Evolutionary conservation across 2,329 filamentous ascomycete genomes (phyloP), one percentile per base, ranked within the genome.

Genomic region (Aspergillus hortae): DNA sequence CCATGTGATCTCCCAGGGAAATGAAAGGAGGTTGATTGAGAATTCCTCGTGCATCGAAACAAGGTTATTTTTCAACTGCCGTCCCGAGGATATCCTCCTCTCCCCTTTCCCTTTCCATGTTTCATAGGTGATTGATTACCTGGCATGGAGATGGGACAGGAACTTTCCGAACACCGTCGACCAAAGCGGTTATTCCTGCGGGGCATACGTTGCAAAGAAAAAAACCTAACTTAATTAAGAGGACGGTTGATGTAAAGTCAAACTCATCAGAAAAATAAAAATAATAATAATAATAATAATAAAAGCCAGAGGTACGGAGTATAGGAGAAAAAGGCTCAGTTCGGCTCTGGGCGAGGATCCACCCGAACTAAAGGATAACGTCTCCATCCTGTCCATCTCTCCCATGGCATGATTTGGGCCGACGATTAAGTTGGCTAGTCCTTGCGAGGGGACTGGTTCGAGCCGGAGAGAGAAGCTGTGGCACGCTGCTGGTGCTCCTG

Each of bases 81-180:
- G 58, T 56, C 44, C 58, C 58, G 56, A 59, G 52, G 52, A 58
- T 52, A 53, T 36, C 50, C 50, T 49, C 19, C 19, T 38, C 38
- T 48, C 40, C 43, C 45, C 19, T 42, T 17, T 12, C 38, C 2
- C 15, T 23, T 23, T 23, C 23, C 35, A 38, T n/a, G 15, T 38
- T 38, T 50, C 44, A 19, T 46, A 6, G 32, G 35, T 38, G 35
- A 15, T 38, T 45, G 23, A 23, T 23, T 23, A 23, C 23, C 23
- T 23, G 23, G 23, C 6, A 45, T 45, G 43, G 43, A 45, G 27
- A 38, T 40, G 43, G 7, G 10, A 41, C 44, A 19, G 53, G 53
- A 52, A 44, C 52, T 35, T 49, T 53, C 47, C 51, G 47, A 49
- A 44, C 43, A 47, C 35, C 35, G 35, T 38, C 35, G 35, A 36